phyloP scores from a whole-genome alignment of 2,329 filamentous ascomycete genomes.

The Echinosphaeria canescens region DNA sequence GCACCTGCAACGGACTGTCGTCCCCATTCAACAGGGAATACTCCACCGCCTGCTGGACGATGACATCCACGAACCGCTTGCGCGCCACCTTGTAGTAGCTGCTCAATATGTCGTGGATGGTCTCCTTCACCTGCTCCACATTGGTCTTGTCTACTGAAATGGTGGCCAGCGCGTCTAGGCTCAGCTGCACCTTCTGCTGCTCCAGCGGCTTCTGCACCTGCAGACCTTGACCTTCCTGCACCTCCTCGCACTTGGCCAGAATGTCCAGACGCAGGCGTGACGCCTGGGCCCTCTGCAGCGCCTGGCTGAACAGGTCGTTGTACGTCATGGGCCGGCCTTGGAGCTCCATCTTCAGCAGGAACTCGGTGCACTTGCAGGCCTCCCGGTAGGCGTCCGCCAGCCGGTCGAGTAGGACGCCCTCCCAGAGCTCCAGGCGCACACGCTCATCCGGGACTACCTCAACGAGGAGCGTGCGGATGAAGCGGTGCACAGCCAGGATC shows the following conservation, averaged over 20 bases:
- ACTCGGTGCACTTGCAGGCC: slow-evolving; percentile 23
- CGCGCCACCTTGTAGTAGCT: slow-evolving; percentile 39
- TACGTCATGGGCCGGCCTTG: slow-evolving; percentile 21
- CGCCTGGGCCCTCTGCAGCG: slow-evolving; percentile 9
- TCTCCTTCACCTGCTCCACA: slow-evolving; percentile 10
- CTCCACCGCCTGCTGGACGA: slow-evolving; percentile 35
- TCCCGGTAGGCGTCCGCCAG: slow-evolving; percentile 20
- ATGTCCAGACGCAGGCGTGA: slow-evolving; percentile 5
- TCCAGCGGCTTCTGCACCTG: no score
- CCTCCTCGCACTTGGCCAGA: slow-evolving; percentile 3
- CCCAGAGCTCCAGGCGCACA: slow-evolving; percentile 19
- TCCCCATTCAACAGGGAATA: slow-evolving; percentile 26
- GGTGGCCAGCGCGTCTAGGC: neutral
- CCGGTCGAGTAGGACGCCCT: slow-evolving; percentile 19
- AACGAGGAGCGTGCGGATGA: slow-evolving; percentile 20
- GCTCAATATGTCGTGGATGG: slow-evolving; percentile 36
- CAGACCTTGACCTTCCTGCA: neutral
- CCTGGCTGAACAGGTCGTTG: slow-evolving; percentile 28
- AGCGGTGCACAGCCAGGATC: slow-evolving; percentile 27
- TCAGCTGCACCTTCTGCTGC: neutral
- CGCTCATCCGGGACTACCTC: slow-evolving; percentile 18
- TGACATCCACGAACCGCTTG: slow-evolving; percentile 38
- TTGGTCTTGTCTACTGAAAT: slow-evolving; percentile 4
- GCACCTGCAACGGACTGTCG: slow-evolving; percentile 25
- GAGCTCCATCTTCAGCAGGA: slow-evolving; percentile 29